Conservation (phyloP, 2,329 filamentous ascomycete species). For the Xylaria multiplex region DNA sequence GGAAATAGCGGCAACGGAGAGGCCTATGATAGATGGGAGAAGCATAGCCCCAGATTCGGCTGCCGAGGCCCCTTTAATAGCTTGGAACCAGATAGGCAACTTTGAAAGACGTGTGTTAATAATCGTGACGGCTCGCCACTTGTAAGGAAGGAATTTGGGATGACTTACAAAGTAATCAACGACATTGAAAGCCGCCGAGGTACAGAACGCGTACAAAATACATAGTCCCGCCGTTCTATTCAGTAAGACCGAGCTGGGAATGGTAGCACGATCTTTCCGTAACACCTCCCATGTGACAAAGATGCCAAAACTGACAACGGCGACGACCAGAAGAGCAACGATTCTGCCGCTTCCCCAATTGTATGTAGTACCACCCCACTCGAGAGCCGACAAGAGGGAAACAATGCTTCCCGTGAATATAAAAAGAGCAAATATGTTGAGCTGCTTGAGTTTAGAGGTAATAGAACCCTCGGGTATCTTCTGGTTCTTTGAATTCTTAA, state of each 20-base stretch:
- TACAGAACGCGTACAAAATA: slow-evolving; percentile 28
- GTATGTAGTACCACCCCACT: slow-evolving; percentile 45
- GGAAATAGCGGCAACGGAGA: slow-evolving; percentile 23
- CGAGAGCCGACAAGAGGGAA: slow-evolving; percentile 42
- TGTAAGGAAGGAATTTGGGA: not conserved
- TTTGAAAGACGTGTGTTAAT: slow-evolving; percentile 12
- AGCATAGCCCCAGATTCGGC: slow-evolving; percentile 24
- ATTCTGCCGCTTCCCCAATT: slow-evolving; percentile 20
- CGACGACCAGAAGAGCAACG: slow-evolving; percentile 28
- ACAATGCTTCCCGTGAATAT: slow-evolving; percentile 42
- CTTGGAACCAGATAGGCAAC: slow-evolving; percentile 35
- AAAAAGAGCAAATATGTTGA: slow-evolving; percentile 40
- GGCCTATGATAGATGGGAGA: slow-evolving; percentile 28
- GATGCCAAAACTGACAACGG: slow-evolving; percentile 6
- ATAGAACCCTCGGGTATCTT: slow-evolving; percentile 19
- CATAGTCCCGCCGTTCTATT: slow-evolving; percentile 29
- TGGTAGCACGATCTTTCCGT: slow-evolving; percentile 28
- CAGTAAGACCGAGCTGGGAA: slow-evolving; percentile 26
- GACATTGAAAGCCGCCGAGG: slow-evolving; percentile 28
- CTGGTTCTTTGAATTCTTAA: slow-evolving; percentile 27
- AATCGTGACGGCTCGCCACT: not conserved
- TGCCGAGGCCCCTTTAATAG: slow-evolving; percentile 29
- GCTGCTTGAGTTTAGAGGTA: slow-evolving; percentile 34
- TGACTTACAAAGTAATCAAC: slow-evolving; percentile 33
- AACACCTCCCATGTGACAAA: slow-evolving; percentile 21